Percentiles rank a stretch among this genome's conserved stretches.
Evolutionary conservation across 1,139 yeast species (phyloP).

Genomic region (Candida pseudoviswanathii): DNA sequence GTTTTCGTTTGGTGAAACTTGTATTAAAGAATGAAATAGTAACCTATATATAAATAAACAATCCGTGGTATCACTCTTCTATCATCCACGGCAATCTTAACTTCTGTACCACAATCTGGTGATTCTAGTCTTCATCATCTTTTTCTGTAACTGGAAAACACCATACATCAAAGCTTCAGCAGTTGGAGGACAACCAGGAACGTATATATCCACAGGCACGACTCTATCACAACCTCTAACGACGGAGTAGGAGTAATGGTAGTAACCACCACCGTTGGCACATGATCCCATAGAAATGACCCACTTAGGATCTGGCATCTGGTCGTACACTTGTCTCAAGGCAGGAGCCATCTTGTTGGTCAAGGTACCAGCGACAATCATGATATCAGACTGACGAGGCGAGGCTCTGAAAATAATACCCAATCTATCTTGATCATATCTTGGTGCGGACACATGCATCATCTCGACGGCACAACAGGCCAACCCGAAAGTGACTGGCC

Average conservation of each 20-base stretch:
- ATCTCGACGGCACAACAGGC: slow-evolving; percentile 95
- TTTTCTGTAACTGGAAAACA: slow-evolving; percentile 84
- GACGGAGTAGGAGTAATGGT: slow-evolving; percentile 86
- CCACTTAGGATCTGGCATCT: slow-evolving; percentile 92
- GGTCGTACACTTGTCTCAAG: slow-evolving; percentile 89
- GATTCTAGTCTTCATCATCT: slow-evolving; percentile 79
- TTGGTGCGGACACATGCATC: slow-evolving; percentile 93
- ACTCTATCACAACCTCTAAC: slow-evolving; percentile 90
- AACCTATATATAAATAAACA: slow-evolving; percentile 1
- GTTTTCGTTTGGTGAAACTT: neutral
- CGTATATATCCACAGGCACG: slow-evolving; percentile 87
- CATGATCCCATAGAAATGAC: slow-evolving; percentile 94
- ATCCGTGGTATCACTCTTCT: neutral
- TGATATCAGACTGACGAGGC: slow-evolving; percentile 91
- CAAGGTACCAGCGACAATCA: slow-evolving; percentile 92
- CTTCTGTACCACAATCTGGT: slow-evolving; percentile 88
- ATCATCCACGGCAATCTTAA: slow-evolving; percentile 22
- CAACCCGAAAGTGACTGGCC: slow-evolving; percentile 93
- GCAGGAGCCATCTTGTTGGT: slow-evolving; percentile 96
- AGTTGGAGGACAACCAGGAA: slow-evolving; percentile 94
- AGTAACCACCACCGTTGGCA: slow-evolving; percentile 94
- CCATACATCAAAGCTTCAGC: slow-evolving; percentile 92
- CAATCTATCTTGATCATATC: slow-evolving; percentile 91
- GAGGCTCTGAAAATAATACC: slow-evolving; percentile 95
- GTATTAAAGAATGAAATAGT: neutral